These are phyloP conservation scores for Reutealis trisperma DNA, from an alignment of 345 rosid genomes.

Conservation along the genomic window DNA sequence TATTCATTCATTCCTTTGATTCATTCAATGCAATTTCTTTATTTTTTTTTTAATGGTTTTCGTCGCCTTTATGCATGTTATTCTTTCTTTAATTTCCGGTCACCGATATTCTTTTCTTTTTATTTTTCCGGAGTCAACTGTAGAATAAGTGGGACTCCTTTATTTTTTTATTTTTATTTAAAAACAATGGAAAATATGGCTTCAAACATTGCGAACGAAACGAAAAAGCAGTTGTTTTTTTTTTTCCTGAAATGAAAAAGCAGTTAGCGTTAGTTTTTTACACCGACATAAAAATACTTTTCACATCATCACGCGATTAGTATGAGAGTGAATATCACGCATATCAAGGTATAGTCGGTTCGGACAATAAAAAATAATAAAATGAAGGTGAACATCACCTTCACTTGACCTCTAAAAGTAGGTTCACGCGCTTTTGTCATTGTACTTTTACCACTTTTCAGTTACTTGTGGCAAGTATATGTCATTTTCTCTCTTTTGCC, in stretches of 20 bases:
- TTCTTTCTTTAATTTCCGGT: background rate
- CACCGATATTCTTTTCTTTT: background rate
- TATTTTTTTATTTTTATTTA: no score
- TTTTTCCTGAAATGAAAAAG: background rate
- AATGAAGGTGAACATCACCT: background rate
- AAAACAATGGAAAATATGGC: background rate
- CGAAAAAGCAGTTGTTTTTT: constrained; percentile 1
- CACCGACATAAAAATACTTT: background rate
- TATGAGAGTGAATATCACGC: background rate
- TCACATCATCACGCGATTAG: background rate
- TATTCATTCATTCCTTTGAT: no score
- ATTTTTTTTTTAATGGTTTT: background rate
- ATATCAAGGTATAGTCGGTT: no score
- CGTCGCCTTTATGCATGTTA: background rate
- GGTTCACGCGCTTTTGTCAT: background rate
- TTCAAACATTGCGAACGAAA: constrained; percentile 15
- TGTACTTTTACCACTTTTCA: background rate
- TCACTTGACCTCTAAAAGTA: background rate
- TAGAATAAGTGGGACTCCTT: no score
- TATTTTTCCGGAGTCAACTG: no score
- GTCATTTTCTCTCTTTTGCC: background rate
- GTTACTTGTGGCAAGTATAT: constrained; percentile 2
- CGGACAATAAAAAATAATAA: no score
- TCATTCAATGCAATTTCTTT: no score
- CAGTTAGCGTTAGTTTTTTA: constrained; percentile 27